Evolutionary conservation across 179 eudicot species (phyloP), one percentile per base, ranked within the genome.

Genomic region (Carnegiea gigantea): DNA sequence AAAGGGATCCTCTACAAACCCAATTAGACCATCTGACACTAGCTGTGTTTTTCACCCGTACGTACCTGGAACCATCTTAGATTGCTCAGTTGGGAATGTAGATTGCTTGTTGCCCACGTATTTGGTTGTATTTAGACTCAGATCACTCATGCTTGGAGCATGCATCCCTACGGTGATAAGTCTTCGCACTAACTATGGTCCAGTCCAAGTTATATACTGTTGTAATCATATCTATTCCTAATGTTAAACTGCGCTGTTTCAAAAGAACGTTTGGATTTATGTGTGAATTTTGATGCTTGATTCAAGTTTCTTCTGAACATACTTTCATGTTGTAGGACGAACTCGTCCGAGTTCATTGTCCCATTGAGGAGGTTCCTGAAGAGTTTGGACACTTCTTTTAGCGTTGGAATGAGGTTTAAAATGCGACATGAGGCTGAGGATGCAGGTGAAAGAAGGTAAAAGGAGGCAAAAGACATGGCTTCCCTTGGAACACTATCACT

Each of bases 371-470:
- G 88, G 86, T 96, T 92, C 88, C 68, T 88, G 74, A 96, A 86
- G 89, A 92, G 97, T 87, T 70, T 92, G 26, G 82, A 88, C 40
- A 85, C 85, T 80, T 75, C 89, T 10, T 92, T 89, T 77, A 76
- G 84, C 46, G 83, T 86, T 51, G 98, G 99, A 78, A 88, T 86
- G 92, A 90, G 97, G 86, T 96, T 96, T 81, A 93, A 89, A 88
- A 90, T 92, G 92, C 92, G 95, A 20, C 86, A 85, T 78, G 99
- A 94, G 84, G 82, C 92, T 44, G 99, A 96, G 76, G 99, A 96
- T 81, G 85, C 98, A n/a, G 88, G 92, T 18, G 98, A 96, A 73
- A 90, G 93, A 86, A 94, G 98, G 98, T 92, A 57, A 57, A 57
- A 57, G n/a, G 15, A 15, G 14, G 7, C 10, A 67, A 28, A 67